Evolutionary conservation across 768 basidiomycete species (phyloP), one percentile per base, ranked within the genome.

Genomic region (Lentinula aciculospora): DNA sequence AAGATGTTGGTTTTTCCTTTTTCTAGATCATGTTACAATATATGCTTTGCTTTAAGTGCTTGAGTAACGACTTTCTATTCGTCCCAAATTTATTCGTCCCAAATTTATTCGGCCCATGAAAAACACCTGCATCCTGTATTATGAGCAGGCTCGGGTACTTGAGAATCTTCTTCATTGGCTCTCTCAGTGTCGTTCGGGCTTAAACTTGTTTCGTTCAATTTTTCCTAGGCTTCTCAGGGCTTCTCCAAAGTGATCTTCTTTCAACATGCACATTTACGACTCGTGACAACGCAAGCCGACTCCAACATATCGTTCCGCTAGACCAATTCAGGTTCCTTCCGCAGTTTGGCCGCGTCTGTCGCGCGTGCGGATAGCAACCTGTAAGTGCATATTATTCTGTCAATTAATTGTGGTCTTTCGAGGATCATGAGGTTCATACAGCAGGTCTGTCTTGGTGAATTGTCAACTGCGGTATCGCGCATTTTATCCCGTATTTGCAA

Each of bases 161-260:
- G 29, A 34, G 28, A 29, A 29, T 34, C 32, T 21, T 19, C 31
- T 7, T 42, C n/a, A 42, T 21, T 42, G 40, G 47, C 17, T 29
- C 49, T 48, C 47, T 34, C 49, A 50, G 29, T 50, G 31, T 10
- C 19, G 49, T 34, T 50, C 31, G 25, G 4, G 32, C 19, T 19
- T 31, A 23, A 50, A 17, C 49, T 50, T 31, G 19, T 50, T 50
- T 50, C 49, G 49, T 50, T 50, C 49, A 50, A 9, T 27, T 50
- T 21, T 50, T 50, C 49, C 49, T 50, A 32, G 19, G 31, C 49
- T 34, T 50, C 19, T 19, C 12, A 15, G 19, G 19, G 31, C 49
- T 34, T 50, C 19, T 19, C 12, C 25, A 32, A 48, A 6, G 28
- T 17, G 32, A 21, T 34, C 49, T 34, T 50, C 49, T 21, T 32